phyloP scores from a whole-genome alignment of 192 early-diverging fungal species.

The Haplosporangium gracile region DNA sequence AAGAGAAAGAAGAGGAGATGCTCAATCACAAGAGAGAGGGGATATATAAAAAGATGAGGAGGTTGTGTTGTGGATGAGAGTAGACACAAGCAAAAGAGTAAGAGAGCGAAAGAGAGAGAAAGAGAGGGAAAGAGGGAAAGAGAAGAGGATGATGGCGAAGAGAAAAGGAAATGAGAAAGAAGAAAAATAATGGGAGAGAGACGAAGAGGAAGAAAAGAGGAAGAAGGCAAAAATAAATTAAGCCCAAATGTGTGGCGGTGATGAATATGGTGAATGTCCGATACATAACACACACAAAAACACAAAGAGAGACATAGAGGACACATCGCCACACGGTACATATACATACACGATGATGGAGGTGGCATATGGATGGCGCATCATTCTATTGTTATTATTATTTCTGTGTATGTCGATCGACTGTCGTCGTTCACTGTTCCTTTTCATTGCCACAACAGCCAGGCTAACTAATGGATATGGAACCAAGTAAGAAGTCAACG shows the following conservation, averaged over 20 bases:
- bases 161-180: background rate
- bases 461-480: too few species aligned
- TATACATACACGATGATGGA: background rate
- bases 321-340: background rate
- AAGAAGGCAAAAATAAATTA: background rate
- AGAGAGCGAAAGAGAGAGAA: background rate
- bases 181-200: background rate
- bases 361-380: background rate
- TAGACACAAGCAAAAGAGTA: background rate
- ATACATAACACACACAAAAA: background rate
- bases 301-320: background rate
- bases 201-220: background rate
- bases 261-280: background rate
- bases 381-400: background rate
- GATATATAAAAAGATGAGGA: background rate
- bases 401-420: background rate
- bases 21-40: background rate
- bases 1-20: background rate
- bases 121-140: background rate
- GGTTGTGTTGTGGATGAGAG: background rate
- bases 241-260: background rate
- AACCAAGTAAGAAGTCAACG: too few species aligned
- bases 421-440: background rate
- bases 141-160: background rate
- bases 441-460: background rate